These are phyloP conservation scores for Suillus plorans DNA, from an alignment of 768 basidiomycete genomes.

Conservation along the genomic window DNA sequence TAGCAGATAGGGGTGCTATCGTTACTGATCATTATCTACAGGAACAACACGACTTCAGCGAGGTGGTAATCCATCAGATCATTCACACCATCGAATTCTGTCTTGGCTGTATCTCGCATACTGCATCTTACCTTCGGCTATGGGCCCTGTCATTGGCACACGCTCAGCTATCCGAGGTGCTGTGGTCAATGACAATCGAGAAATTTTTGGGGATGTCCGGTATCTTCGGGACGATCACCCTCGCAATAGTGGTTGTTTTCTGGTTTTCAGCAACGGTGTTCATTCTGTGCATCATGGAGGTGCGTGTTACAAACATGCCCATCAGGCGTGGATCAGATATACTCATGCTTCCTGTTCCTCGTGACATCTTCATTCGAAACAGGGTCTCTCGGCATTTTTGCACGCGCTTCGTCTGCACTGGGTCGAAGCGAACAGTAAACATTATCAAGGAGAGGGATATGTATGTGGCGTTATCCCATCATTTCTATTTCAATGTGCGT, in stretches of 20 bases:
- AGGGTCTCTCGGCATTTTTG: conserved; percentile 94
- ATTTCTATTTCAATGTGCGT: conserved; percentile 21
- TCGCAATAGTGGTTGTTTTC: conserved; percentile 52
- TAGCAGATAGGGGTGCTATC: conserved; percentile 8
- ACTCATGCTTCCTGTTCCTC: not conserved
- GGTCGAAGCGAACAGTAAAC: conserved; percentile 98
- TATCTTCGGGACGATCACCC: conserved; percentile 55
- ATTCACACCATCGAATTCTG: conserved; percentile 99
- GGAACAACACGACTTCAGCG: conserved; percentile 91
- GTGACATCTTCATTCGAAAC: conserved; percentile 11
- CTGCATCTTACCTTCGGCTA: conserved; percentile 87
- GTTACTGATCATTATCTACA: conserved; percentile 27
- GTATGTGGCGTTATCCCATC: conserved; percentile 48
- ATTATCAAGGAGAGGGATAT: conserved; percentile 87
- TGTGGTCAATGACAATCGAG: conserved; percentile 87
- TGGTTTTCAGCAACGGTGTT: conserved; percentile 81
- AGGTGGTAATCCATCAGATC: conserved; percentile 94
- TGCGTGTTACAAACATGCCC: conserved; percentile 38
- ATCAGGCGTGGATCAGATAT: conserved; percentile 11
- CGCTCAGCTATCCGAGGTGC: conserved; percentile 92
- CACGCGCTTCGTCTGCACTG: conserved; percentile 96
- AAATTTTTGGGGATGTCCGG: conserved; percentile 59
- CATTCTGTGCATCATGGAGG: conserved; percentile 95
- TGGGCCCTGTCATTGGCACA: conserved; percentile 99
- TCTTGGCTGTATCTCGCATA: conserved; percentile 97